Evolutionary conservation across 371 early-diverging fungal genomes (phyloP).

Genomic region (Mortierella sp.): DNA sequence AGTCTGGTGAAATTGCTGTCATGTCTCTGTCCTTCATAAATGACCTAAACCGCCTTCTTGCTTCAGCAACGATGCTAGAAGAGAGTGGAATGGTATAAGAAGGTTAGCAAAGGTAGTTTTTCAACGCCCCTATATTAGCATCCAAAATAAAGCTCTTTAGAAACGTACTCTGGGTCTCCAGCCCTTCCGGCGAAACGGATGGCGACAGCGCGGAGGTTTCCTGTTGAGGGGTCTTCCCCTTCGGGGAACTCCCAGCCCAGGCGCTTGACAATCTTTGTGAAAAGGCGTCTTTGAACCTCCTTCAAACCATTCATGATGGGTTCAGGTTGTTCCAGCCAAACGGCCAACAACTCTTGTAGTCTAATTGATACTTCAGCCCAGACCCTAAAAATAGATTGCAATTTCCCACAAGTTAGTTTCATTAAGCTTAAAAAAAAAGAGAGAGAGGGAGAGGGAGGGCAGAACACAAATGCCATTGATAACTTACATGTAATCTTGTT

Average conservation of each 20-base stretch:
- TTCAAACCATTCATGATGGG: conserved; percentile 19
- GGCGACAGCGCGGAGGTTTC: conserved; percentile 61
- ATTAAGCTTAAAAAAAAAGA: background rate
- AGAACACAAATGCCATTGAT: background rate
- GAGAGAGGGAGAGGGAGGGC: background rate
- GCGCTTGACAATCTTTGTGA: conserved; percentile 19
- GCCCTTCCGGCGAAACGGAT: conserved; percentile 64
- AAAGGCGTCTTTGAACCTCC: conserved; percentile 15
- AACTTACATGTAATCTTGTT: conserved; percentile 70
- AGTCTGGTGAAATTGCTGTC: conserved; percentile 83
- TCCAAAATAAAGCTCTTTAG: background rate
- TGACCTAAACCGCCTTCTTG: conserved; percentile 67
- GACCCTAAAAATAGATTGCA: conserved; percentile 42
- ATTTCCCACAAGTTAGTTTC: background rate
- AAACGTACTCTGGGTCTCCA: conserved; percentile 55
- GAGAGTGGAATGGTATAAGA: background rate
- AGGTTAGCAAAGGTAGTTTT: background rate
- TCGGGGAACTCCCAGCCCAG: conserved; percentile 34
- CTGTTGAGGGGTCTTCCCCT: conserved; percentile 36
- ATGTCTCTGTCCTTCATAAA: conserved; percentile 66
- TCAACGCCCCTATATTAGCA: too few species aligned
- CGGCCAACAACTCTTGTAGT: conserved; percentile 55
- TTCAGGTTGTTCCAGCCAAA: conserved; percentile 38
- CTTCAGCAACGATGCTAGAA: conserved; percentile 63
- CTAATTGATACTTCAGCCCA: conserved; percentile 66